These are phyloP conservation scores for Hirsutella minnesotensis DNA, from an alignment of 2,329 filamentous ascomycete species.

Conservation along the genomic window DNA sequence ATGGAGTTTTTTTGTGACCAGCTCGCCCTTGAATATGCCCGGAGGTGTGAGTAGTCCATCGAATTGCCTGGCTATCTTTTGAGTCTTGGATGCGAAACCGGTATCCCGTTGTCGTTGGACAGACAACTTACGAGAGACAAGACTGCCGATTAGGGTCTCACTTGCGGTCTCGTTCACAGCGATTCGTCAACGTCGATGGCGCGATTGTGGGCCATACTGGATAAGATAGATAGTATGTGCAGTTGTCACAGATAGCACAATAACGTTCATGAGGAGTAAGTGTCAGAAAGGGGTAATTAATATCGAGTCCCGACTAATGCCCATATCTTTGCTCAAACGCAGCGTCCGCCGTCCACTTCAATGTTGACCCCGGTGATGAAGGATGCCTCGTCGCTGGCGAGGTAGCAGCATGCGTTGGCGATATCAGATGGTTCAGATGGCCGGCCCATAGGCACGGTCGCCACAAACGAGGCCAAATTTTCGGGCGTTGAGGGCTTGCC, in stretches of 20 bases:
- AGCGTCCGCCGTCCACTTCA: slow-evolving; percentile 28
- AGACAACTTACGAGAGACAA: too few relatives aligned
- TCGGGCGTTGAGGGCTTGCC: slow-evolving; percentile 52
- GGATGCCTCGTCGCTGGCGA: slow-evolving; percentile 58
- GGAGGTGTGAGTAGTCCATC: slow-evolving; percentile 32
- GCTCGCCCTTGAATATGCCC: slow-evolving; percentile 33
- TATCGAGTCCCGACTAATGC: background rate
- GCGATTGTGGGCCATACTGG: too few relatives aligned
- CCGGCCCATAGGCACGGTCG: slow-evolving; percentile 41
- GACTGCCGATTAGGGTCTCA: too few relatives aligned
- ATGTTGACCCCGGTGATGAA: slow-evolving; percentile 65
- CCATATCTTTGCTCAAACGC: slow-evolving; percentile 8
- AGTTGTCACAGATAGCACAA: too few relatives aligned
- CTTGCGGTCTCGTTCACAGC: too few relatives aligned
- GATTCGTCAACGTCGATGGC: too few relatives aligned
- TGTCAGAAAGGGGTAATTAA: too few relatives aligned
- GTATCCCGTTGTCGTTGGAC: background rate
- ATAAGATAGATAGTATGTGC: too few relatives aligned
- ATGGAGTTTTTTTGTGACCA: slow-evolving; percentile 38
- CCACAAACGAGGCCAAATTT: slow-evolving; percentile 42
- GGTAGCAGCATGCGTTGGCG: slow-evolving; percentile 57
- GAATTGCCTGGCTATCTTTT: slow-evolving; percentile 31
- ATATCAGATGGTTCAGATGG: slow-evolving; percentile 51
- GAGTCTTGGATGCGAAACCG: background rate
- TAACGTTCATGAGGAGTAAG: too few relatives aligned